A percentile compares a stretch with the other conserved stretches of the same genome.
These are phyloP conservation scores for Candida ficus DNA, from an alignment of 805 yeast genomes.

Conservation along the genomic window DNA sequence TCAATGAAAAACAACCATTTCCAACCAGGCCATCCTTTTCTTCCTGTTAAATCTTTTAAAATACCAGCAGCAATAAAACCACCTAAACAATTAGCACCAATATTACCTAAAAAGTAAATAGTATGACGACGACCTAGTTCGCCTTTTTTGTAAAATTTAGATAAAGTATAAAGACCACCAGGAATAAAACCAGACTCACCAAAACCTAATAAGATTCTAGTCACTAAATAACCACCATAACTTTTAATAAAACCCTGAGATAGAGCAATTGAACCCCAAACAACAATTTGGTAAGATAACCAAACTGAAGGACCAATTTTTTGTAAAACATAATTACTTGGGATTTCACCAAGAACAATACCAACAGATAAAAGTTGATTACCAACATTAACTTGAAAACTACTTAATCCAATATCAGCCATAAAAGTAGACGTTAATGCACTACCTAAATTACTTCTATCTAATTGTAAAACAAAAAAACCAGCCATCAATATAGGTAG, in stretches of 20 bases:
- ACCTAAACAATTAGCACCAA: neutral
- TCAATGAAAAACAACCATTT: conserved; percentile 7
- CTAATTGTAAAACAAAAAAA: conserved; percentile 1
- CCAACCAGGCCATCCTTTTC: conserved; percentile 1
- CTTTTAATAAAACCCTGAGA: neutral
- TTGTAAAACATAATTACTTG: conserved; percentile 1
- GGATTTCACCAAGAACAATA: conserved; percentile 1
- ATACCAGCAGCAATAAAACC: conserved; percentile 6
- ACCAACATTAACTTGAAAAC: neutral
- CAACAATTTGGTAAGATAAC: conserved; percentile 1
- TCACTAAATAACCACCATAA: conserved; percentile 31
- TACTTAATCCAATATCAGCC: neutral
- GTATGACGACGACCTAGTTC: conserved; percentile 3
- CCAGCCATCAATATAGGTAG: neutral
- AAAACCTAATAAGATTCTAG: conserved; percentile 59
- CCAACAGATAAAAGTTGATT: neutral
- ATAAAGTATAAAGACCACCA: conserved; percentile 45
- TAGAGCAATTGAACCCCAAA: conserved; percentile 2
- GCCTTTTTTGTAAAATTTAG: neutral
- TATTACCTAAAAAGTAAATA: neutral
- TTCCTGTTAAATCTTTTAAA: neutral
- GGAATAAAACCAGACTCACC: conserved; percentile 66
- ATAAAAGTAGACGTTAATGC: conserved; percentile 1
- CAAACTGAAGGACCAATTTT: conserved; percentile 4
- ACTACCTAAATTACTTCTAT: neutral